Base-by-base conservation (phyloP, 306 rosid genomes). In the Quercus alba region DNA sequence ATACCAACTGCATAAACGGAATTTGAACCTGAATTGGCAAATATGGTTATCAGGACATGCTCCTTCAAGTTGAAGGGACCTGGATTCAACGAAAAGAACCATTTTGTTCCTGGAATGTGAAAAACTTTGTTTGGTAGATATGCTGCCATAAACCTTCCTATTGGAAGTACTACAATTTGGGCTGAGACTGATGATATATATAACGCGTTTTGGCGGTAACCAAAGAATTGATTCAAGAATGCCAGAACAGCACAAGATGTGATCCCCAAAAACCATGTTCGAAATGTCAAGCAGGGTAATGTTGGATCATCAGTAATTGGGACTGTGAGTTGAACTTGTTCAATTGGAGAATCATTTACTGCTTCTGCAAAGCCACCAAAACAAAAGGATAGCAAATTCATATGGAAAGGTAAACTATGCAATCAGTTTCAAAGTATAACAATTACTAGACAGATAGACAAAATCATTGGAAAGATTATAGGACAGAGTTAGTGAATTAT, bases 141-240 rank as follows among this genome's bases (percentile, higher is more conserved):
- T 38, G 91, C 90, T 30, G 93, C 98, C 99, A 95, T 91, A n/a
- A 95, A 30, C 78, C 86, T 91, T 6, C 98, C 99, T 0, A 89
- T 17, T 19, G 99, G 98, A 1, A 95, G 90, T 1, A 86, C 83
- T 23, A 88, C 63, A 73, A 94, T 94, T 38, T 94, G 99, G 0
- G 94, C 95, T 1, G 99, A 85, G 2, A 94, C 90, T 0, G 97
- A 84, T 0, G 94, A 81, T 26, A 93, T 15, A 1, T 1, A 76
- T 0, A 94, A 78, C 75, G 82, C 91, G 54, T 86, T 95, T 26
- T 73, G 76, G 30, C 98, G 90, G 84, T 80, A 95, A 3, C 85
- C 86, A 28, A 95, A 93, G 30, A 95, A 95, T 41, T 87, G 85
- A 85, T 95, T 95, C 33, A 91, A 86, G 57, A 95, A 95, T 0